Base-by-base conservation (phyloP, 1,284 basidiomycete species). In the Cryptococcus hybrid region DNA sequence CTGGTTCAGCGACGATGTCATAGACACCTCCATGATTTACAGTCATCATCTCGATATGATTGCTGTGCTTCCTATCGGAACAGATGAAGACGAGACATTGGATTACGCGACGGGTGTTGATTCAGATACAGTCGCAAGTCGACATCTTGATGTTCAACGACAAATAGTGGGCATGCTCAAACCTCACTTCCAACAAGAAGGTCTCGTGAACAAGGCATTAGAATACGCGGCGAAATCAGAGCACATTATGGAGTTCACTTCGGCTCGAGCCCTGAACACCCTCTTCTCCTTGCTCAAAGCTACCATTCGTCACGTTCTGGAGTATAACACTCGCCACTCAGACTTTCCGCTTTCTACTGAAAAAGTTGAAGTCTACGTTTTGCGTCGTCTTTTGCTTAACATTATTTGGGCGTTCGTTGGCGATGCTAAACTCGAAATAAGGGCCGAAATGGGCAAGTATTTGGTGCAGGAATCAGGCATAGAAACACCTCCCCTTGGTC, bases 231-330 rank as follows among this genome's bases (percentile, higher is more conserved):
- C 85, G 57, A 84, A 85, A 13, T 86, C 92, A 48, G 89, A 93
- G 67, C 96, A 99, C 70, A 98, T 99, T 78, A 99, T 99, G 96
- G 93, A 97, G 77, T 98, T 97, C 80, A 98, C 95, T 1, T 78
- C 80, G 38, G 92, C 88, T 3, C 90, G 97, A 39, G 92, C 92
- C 0, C 84, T 99, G 58, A 92, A 90, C 69, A 99, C 96, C 0
- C 84, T 99, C 9, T 98, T 99, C 82, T 98, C 96, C 7, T 84
- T 99, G 47, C 80, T 99, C 77, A 98, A 98, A 84, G 98, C 97
- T 80, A 92, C 93, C 0, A 87, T 88, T 30, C 90, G 94, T 34
- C 94, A 94, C 70, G 82, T 99, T 64, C 83, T 96, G 65, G 92
- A 97, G 71, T 97, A 99, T 82, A 96, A 99, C 74, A 82, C 86